Evolutionary conservation across 495 filamentous ascomycete species (phyloP).

Genomic region (Lentithecium fluviatile): DNA sequence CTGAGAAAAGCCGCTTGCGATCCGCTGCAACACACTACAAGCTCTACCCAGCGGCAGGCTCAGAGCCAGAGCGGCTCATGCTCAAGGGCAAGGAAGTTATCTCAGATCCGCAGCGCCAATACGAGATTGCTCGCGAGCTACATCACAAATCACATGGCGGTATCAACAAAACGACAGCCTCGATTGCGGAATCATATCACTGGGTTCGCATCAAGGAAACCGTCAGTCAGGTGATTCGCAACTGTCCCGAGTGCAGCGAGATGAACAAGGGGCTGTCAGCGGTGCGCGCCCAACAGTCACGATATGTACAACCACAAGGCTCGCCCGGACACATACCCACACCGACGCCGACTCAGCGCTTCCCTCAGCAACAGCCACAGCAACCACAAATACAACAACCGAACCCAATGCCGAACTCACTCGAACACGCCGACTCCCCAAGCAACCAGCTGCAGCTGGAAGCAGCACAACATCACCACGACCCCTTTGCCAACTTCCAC

Average conservation of each 20-base stretch:
- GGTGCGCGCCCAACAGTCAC: slow-evolving; percentile 6
- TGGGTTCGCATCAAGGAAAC: slow-evolving; percentile 99
- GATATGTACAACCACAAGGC: not conserved
- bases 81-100: slow-evolving; percentile 98
- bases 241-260: slow-evolving; percentile 77
- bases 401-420: not conserved
- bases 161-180: slow-evolving; percentile 97
- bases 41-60: slow-evolving; percentile 54
- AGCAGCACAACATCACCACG: slow-evolving; percentile 16
- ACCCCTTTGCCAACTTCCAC: not conserved
- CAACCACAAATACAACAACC: not conserved
- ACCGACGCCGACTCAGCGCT: not conserved
- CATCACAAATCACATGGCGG: slow-evolving; percentile 82
- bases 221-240: slow-evolving; percentile 88
- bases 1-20: slow-evolving; percentile 89
- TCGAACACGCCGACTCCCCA: slow-evolving; percentile 8
- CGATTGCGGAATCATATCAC: slow-evolving; percentile 90
- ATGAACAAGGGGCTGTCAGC: slow-evolving; percentile 30
- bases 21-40: slow-evolving; percentile 97
- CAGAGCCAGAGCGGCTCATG: slow-evolving; percentile 78
- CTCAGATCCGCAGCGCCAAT: slow-evolving; percentile 84
- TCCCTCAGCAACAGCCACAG: slow-evolving; percentile 1
- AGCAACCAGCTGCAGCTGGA: slow-evolving; percentile 30
- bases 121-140: slow-evolving; percentile 76
- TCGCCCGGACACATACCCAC: not conserved